Evolutionary conservation across 768 basidiomycete species (phyloP), one percentile per base, ranked within the genome.

Genomic region (Tylopilus balloui): DNA sequence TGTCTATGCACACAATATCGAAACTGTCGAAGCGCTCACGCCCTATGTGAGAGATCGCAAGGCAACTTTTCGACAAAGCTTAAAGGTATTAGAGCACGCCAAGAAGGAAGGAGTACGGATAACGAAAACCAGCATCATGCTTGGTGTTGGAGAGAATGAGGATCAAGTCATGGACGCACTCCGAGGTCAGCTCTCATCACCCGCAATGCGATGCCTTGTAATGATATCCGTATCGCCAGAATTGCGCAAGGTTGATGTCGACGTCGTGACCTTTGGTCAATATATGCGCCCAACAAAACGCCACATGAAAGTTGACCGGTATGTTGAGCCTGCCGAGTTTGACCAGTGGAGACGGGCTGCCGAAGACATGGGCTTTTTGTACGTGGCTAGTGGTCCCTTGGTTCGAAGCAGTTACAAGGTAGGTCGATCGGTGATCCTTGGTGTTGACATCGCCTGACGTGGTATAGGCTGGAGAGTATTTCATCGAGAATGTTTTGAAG

Each of bases 211-310:
- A 42, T 36, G 5, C 21, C 14, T 37, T 28, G 4, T 37, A 25
- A 35, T 46, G 27, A 55, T 19, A 40, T 42, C 25, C 8, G 1
- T n/a, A 9, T 37, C 50, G 31, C 39, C 64, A 98, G 96, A 95
- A 55, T 78, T 98, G 7, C 86, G 95, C 37, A 84, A 84, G 56
- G 74, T 83, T 39, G 79, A 92, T 56, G 94, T 98, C 38, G 95
- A 98, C 62, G 95, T 99, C 6, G 92, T 99, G 24, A 99, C 96
- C 2, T 98, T 99, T 65, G 96, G 96, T 2, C 96, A 99, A 71
- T 99, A 99, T 69, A 98, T 99, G 96, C 87, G 96, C 42, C 96
- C 96, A 7, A 97, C 96, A 9, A 98, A 98, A 69, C 80, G 85
- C 24, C 96, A 99, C 69, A 98, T 99, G 96, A 99, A 98, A 69